Base-by-base conservation (phyloP, 805 yeast species). In the Yarrowia osloensis region DNA sequence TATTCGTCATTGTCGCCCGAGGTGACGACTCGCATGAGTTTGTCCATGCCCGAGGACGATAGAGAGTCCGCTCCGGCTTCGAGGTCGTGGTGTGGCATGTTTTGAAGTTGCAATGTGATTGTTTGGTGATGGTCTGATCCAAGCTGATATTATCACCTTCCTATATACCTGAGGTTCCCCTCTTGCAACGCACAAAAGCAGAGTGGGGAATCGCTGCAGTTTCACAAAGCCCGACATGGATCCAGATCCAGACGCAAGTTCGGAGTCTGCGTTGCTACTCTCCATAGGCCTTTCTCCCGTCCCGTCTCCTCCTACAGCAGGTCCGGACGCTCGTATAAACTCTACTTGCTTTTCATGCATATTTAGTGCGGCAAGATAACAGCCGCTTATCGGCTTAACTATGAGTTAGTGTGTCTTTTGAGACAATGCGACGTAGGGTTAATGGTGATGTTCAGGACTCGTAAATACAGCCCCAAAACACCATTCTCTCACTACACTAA, bases 1-100 rank as follows among this genome's bases (percentile, higher is more conserved):
- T 83, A 86, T 46, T 86, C 88, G 52, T 86, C 86, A 71, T 87
- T 88, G 2, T 75, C 78, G 21, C 82, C 83, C 6, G 77, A 69
- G 2, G 80, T 78, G 68, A 70, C 73, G 29, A 80, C 73, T 67
- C 74, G 13, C 66, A 61, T 61, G 40, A 61, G 29, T 31, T 61
- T 44, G 33, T 61, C 66, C 42, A 33, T 33, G 2, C 42, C 44
- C 1, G 44, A 22, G 6, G 66, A 61, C 1, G 66, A 61, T 3
- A 44, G 54, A 17, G 66, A 61, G 33, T 61, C 66, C 1, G 6
- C 29, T 31, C 54, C 54, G 6, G 40, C 17, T 33, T 61, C 66
- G 17, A 61, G 66, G 13, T 61, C 66, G 44, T 22, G 31, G 37
- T 26, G 11, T 0, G 21, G 9, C 17, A 59, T n/a, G n/a, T 42